Evolutionary conservation across 2,329 filamentous ascomycete genomes (phyloP).

Genomic region (Trichoderma koningiopsis): DNA sequence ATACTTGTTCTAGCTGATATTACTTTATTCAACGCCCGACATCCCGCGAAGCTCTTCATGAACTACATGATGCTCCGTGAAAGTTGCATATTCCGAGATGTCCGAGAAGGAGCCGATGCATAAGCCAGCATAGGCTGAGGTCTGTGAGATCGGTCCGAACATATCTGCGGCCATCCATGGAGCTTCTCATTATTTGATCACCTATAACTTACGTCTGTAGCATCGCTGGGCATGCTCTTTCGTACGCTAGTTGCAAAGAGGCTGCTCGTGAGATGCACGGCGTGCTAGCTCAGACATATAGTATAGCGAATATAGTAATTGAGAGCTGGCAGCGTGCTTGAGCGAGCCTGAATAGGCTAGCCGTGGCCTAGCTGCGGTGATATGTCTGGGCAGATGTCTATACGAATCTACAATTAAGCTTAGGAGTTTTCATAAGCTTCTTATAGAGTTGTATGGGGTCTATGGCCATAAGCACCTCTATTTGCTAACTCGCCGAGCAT

Average conservation of each 20-base stretch:
- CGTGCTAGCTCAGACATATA: neutral
- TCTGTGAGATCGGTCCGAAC: constrained; percentile 9
- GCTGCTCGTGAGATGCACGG: neutral
- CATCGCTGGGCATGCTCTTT: neutral
- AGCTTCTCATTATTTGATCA: neutral
- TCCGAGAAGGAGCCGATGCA: neutral
- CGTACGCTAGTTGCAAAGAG: neutral
- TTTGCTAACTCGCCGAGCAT: constrained; percentile 8
- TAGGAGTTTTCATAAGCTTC: constrained; percentile 12
- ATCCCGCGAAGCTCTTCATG: neutral
- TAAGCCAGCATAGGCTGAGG: neutral
- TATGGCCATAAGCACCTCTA: neutral
- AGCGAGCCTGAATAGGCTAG: neutral
- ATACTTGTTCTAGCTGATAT: neutral
- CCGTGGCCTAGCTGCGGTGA: neutral
- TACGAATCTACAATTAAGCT: constrained; percentile 11
- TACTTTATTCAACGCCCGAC: neutral
- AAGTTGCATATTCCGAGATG: neutral
- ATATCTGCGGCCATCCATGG: neutral
- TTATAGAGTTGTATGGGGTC: neutral
- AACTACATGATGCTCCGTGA: neutral
- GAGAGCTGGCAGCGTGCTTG: neutral
- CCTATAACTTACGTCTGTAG: neutral
- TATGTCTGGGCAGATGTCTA: neutral
- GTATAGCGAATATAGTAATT: too few relatives aligned